These are phyloP conservation scores for Lentithecium fluviatile DNA, from an alignment of 495 filamentous ascomycete species.

Conservation along the genomic window DNA sequence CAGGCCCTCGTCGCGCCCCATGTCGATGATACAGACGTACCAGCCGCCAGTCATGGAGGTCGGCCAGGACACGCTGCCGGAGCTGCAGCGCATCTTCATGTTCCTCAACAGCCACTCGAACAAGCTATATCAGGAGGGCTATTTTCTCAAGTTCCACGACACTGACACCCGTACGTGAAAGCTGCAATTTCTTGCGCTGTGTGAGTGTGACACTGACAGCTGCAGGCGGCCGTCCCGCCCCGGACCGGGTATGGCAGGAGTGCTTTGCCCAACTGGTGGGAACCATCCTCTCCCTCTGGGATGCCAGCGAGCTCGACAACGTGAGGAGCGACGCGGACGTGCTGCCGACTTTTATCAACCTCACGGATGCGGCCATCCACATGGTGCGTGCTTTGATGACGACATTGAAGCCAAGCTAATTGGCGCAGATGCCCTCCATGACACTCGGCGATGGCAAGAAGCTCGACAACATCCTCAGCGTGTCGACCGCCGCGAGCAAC, in stretches of 20 bases:
- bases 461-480: slow-evolving; percentile 88
- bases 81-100: slow-evolving; percentile 90
- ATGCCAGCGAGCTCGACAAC: slow-evolving; percentile 87
- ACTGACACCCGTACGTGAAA: slow-evolving; percentile 73
- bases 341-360: slow-evolving; percentile 91
- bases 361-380: slow-evolving; percentile 95
- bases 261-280: slow-evolving; percentile 96
- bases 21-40: slow-evolving; percentile 72
- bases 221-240: slow-evolving; percentile 78
- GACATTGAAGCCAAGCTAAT: slow-evolving; percentile 13
- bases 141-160: slow-evolving; percentile 94
- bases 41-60: slow-evolving; percentile 87
- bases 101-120: slow-evolving; percentile 93
- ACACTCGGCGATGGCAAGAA: slow-evolving; percentile 67
- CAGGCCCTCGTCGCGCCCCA: slow-evolving; percentile 54
- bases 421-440: slow-evolving; percentile 73
- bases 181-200: neutral
- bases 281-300: slow-evolving; percentile 93
- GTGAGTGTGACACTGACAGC: slow-evolving; percentile 36
- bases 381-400: slow-evolving; percentile 62
- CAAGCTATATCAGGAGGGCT: slow-evolving; percentile 96
- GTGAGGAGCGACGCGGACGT: slow-evolving; percentile 81
- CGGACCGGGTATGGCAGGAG: slow-evolving; percentile 90
- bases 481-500: slow-evolving; percentile 93
- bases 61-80: slow-evolving; percentile 78